Percentiles rank a stretch among this genome's conserved stretches.
These are phyloP conservation scores for Spathaspora sp. DNA, from an alignment of 805 yeast genomes.

Conservation along the genomic window DNA sequence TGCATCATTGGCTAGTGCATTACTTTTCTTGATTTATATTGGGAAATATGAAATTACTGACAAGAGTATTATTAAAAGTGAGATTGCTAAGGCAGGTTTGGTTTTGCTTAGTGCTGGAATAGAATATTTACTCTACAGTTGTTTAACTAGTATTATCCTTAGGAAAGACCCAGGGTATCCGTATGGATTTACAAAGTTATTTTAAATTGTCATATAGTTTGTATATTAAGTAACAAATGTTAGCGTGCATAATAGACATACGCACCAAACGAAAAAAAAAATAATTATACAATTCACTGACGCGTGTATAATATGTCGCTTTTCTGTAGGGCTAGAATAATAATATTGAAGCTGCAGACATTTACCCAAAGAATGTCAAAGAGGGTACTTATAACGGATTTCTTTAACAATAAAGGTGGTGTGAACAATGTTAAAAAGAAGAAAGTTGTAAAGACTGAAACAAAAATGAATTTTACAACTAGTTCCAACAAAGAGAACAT, in stretches of 20 bases:
- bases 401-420: slow-evolving; percentile 3
- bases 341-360: neutral
- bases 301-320: neutral
- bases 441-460: neutral
- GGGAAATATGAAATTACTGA: slow-evolving; percentile 28
- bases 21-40: slow-evolving; percentile 37
- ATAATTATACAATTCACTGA: neutral
- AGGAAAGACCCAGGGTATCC: slow-evolving; percentile 51
- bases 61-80: slow-evolving; percentile 15
- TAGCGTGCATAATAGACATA: neutral
- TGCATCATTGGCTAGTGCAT: slow-evolving; percentile 36
- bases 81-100: slow-evolving; percentile 13
- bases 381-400: slow-evolving; percentile 8
- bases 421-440: neutral
- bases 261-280: neutral
- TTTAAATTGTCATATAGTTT: slow-evolving; percentile 12
- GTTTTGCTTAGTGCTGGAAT: slow-evolving; percentile 18
- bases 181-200: slow-evolving; percentile 29
- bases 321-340: neutral
- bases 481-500: neutral
- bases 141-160: slow-evolving; percentile 41
- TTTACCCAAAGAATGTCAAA: slow-evolving; percentile 7
- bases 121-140: slow-evolving; percentile 38
- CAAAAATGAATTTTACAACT: neutral
- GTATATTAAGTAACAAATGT: no score